Evolutionary conservation across 331 rosid species (phyloP).

Genomic region (Ulmus americana): DNA sequence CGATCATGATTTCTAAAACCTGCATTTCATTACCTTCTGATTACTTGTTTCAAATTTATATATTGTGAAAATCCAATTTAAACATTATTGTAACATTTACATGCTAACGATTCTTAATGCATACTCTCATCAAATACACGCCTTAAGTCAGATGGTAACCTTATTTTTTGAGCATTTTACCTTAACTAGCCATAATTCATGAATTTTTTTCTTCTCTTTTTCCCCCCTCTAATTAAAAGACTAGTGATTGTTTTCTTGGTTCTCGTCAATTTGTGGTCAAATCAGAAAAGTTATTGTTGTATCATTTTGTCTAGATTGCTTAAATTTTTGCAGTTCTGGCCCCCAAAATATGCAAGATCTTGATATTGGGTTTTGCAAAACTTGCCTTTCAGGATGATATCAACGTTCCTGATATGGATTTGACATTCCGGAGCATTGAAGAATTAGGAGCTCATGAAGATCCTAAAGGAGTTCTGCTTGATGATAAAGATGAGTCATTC

Average conservation of each 20-base stretch:
- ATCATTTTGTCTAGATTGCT: not conserved
- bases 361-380: constrained; percentile 59
- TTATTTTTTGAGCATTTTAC: not conserved
- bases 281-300: constrained; percentile 10
- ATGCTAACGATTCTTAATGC: not conserved
- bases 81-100: not conserved
- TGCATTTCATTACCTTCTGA: not conserved
- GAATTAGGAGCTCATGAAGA: constrained; percentile 81
- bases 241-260: not conserved
- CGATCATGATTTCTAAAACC: not conserved
- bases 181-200: not conserved
- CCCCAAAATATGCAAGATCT: constrained; percentile 85
- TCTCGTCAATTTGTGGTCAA: constrained; percentile 9
- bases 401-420: constrained; percentile 78
- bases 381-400: constrained; percentile 58
- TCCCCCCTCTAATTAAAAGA: not conserved
- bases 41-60: constrained; percentile 8
- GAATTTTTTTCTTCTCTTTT: not conserved
- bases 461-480: constrained; percentile 36
- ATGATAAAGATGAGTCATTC: constrained; percentile 44
- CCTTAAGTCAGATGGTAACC: not conserved
- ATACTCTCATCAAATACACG: not conserved
- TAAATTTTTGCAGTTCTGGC: constrained; percentile 65
- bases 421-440: constrained; percentile 66
- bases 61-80: not conserved